Conservation (phyloP, 331 rosid genomes). For the Quercus lobata region DNA sequence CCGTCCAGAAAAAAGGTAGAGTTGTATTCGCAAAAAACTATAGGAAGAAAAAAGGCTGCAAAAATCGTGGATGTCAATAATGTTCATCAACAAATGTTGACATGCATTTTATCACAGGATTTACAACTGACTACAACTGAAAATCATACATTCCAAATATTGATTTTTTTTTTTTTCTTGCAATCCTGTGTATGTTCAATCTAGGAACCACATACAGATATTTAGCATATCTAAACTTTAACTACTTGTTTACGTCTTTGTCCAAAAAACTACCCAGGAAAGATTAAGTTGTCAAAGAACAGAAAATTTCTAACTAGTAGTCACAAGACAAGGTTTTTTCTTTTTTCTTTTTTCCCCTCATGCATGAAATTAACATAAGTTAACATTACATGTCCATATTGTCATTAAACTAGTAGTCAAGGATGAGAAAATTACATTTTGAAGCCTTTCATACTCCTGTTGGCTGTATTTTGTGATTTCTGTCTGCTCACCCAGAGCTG, state of each 20-base stretch:
- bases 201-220: neutral
- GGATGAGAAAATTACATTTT: conserved; percentile 60
- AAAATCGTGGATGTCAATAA: neutral
- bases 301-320: neutral
- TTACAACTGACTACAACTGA: neutral
- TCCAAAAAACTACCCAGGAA: neutral
- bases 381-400: conserved; percentile 4
- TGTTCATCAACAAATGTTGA: neutral
- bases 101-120: neutral
- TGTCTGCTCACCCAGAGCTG: conserved; percentile 97
- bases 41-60: neutral
- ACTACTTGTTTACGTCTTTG: neutral
- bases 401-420: conserved; percentile 3
- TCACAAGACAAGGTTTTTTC: neutral
- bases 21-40: neutral
- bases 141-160: neutral
- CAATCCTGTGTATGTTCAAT: neutral
- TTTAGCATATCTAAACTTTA: neutral
- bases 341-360: neutral
- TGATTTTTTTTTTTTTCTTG: neutral
- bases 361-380: neutral
- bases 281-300: neutral
- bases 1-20: neutral
- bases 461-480: conserved; percentile 96
- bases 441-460: conserved; percentile 94